Evolutionary conservation across 2,329 filamentous ascomycete species (phyloP).

Genomic region (Myriosclerotinia curreyana): DNA sequence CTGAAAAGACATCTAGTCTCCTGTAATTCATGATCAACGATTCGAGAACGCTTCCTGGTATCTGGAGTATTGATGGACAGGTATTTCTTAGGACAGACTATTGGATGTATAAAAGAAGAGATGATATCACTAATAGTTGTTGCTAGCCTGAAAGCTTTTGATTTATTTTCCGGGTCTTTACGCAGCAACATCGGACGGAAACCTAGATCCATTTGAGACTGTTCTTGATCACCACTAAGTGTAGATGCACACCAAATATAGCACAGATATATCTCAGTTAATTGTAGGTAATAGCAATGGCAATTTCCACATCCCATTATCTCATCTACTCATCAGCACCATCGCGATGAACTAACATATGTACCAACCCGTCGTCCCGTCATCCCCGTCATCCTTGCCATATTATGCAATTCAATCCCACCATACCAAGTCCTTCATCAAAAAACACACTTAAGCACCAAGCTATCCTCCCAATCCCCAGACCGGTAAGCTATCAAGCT

Average conservation of each 20-base stretch:
- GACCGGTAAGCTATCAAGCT: constrained; percentile 21
- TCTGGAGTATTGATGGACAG: too few relatives aligned
- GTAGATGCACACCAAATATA: not conserved
- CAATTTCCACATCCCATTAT: not conserved
- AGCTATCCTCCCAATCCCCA: constrained; percentile 21
- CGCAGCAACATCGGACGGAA: not conserved
- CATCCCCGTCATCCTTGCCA: not conserved
- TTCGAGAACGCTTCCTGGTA: too few relatives aligned
- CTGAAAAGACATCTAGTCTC: too few relatives aligned
- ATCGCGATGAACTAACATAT: not conserved
- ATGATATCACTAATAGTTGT: too few relatives aligned
- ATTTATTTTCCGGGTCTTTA: too few relatives aligned
- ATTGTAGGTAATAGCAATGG: not conserved
- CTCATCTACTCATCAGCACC: not conserved
- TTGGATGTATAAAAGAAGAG: too few relatives aligned
- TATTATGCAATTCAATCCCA: too few relatives aligned
- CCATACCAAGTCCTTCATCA: not conserved
- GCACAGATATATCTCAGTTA: not conserved
- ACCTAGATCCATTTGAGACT: too few relatives aligned
- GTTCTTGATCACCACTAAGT: not conserved
- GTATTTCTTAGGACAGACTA: too few relatives aligned
- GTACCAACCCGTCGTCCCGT: not conserved
- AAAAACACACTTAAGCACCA: constrained; percentile 12
- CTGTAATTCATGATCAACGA: too few relatives aligned
- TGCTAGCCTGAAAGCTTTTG: too few relatives aligned